Evolutionary conservation across 805 yeast genomes (phyloP).

Genomic region (Blastobotrys robertii): DNA sequence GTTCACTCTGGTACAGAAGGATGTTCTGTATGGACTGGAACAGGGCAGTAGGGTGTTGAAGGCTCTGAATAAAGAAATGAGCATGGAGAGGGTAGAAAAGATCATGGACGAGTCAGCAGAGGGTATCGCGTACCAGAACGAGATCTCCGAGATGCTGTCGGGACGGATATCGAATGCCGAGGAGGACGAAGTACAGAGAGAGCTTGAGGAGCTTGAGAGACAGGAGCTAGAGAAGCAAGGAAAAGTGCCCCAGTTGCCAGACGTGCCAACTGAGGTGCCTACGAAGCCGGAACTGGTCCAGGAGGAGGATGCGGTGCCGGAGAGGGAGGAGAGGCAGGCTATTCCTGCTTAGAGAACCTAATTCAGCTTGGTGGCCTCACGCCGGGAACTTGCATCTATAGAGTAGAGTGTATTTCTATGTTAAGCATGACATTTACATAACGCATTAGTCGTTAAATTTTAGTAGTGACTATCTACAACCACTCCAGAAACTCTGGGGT

Average conservation of each 20-base stretch:
- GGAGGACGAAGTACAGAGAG: conserved; percentile 27
- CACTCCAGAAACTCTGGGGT: conserved; percentile 95
- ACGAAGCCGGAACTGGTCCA: conserved; percentile 2
- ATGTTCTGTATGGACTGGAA: conserved; percentile 67
- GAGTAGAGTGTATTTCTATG: neutral
- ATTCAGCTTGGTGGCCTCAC: neutral
- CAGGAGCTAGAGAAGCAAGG: conserved; percentile 12
- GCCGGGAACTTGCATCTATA: neutral
- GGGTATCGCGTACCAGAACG: conserved; percentile 66
- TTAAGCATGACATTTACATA: neutral
- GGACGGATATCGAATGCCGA: conserved; percentile 29
- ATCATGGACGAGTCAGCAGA: conserved; percentile 79
- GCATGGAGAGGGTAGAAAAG: conserved; percentile 65
- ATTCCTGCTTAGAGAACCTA: conserved; percentile 7
- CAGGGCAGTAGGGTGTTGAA: conserved; percentile 73
- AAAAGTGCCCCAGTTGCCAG: conserved; percentile 3
- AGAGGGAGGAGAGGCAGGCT: conserved; percentile 7
- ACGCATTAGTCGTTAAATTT: neutral
- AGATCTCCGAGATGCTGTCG: conserved; percentile 30
- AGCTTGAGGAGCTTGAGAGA: conserved; percentile 21
- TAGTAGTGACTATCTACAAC: too few species aligned
- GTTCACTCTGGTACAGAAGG: conserved; percentile 80
- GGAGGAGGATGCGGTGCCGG: conserved; percentile 4
- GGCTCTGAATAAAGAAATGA: conserved; percentile 69
- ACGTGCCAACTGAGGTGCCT: conserved; percentile 5